Percentiles rank a stretch among this genome's conserved stretches.
Evolutionary conservation across 768 basidiomycete genomes (phyloP).

Genomic region (Botryobasidium botryosum): DNA sequence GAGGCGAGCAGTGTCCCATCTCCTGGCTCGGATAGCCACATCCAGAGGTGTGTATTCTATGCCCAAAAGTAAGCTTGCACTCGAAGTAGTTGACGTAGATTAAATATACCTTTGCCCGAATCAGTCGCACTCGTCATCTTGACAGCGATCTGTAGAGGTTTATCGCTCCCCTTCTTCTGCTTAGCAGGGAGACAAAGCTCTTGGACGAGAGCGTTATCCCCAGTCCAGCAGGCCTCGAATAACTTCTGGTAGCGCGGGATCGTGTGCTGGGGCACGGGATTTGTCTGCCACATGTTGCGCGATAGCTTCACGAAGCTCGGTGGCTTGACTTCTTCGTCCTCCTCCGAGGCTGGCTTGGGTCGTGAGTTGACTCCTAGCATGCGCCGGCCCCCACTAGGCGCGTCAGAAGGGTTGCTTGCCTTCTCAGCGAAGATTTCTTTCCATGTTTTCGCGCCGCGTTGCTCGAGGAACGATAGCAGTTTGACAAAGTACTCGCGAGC

Average conservation of each 20-base stretch:
- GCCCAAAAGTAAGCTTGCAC: constrained; percentile 16
- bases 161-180: too few species aligned
- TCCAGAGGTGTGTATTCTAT: constrained; percentile 26
- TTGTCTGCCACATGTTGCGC: too few species aligned
- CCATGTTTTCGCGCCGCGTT: constrained; percentile 28
- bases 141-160: background rate
- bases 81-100: background rate
- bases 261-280: too few species aligned
- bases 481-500: constrained; percentile 22
- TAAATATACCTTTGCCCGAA: background rate
- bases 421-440: constrained; percentile 24
- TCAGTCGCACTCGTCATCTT: too few species aligned
- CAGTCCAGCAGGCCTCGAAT: constrained; percentile 37
- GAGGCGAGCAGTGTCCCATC: constrained; percentile 41
- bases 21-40: constrained; percentile 31
- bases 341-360: too few species aligned
- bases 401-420: too few species aligned
- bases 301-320: constrained; percentile 17
- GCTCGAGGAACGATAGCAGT: constrained; percentile 20
- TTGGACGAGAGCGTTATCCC: constrained; percentile 34
- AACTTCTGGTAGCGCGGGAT: constrained; percentile 33
- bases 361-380: too few species aligned
- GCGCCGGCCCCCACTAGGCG: too few species aligned
- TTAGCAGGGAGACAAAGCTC: constrained; percentile 35
- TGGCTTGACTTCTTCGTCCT: too few species aligned